phyloP scores from a whole-genome alignment of 306 rosid genomes.

The Prunus mongolica region DNA sequence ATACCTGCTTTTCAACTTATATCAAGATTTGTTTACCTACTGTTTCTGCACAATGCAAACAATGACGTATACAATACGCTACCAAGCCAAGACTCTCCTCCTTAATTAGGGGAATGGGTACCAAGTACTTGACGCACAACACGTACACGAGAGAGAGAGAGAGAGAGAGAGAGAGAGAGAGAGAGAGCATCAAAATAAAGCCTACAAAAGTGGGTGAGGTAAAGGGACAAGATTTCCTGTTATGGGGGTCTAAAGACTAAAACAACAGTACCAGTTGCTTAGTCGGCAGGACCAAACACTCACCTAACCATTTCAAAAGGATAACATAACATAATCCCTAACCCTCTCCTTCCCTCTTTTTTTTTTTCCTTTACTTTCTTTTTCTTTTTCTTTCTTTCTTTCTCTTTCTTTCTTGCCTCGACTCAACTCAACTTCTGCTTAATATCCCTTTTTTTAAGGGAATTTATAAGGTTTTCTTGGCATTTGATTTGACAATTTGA shows the following conservation, averaged over 20 bases:
- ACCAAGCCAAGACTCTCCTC: not conserved
- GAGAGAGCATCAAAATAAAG: constrained; percentile 23
- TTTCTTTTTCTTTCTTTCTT: not conserved
- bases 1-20: not conserved
- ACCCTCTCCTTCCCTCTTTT: not conserved
- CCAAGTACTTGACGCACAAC: constrained; percentile 11
- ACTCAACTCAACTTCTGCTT: not conserved
- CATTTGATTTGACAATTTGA: constrained; percentile 16
- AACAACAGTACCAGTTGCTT: constrained; percentile 33
- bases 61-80: not conserved
- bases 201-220: constrained; percentile 32
- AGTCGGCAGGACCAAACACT: constrained; percentile 53
- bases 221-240: constrained; percentile 54
- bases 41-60: not conserved
- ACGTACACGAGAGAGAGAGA: not conserved
- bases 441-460: not conserved
- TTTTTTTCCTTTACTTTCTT: not conserved
- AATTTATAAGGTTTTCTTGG: not conserved
- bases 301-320: constrained; percentile 45
- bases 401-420: not conserved
- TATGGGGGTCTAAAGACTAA: constrained; percentile 43
- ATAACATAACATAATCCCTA: not conserved
- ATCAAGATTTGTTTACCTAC: not conserved
- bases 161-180: constrained; percentile 32
- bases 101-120: constrained; percentile 47